Percentiles rank a stretch among this genome's conserved stretches.
These are phyloP conservation scores for Begonia loranthoides DNA, from an alignment of 306 rosid species.

Conservation along the genomic window DNA sequence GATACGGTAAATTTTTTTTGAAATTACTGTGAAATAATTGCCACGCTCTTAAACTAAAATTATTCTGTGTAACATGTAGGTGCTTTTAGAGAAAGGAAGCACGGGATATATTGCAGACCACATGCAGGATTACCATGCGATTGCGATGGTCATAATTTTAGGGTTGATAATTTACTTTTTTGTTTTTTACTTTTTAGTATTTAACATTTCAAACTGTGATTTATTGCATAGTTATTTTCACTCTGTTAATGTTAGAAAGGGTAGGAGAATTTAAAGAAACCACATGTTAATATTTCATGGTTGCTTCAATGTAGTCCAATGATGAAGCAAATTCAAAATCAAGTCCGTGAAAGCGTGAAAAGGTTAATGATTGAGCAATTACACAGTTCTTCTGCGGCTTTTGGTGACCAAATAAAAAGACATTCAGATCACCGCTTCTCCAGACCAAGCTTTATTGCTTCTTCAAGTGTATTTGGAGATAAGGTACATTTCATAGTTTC, in stretches of 20 bases:
- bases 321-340: constrained; percentile 47
- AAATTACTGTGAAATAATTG: no score
- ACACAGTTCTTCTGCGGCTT: constrained; percentile 30
- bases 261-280: background rate
- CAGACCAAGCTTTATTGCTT: constrained; percentile 65
- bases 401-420: constrained; percentile 19
- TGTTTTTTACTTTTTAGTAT: no score
- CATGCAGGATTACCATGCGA: constrained; percentile 75
- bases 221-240: constrained; percentile 1
- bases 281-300: background rate
- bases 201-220: background rate
- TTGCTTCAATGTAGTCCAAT: constrained; percentile 47
- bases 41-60: background rate
- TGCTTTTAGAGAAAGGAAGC: constrained; percentile 52
- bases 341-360: constrained; percentile 50
- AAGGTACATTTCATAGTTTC: constrained; percentile 31
- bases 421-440: constrained; percentile 21
- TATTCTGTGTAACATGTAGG: constrained; percentile 23
- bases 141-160: constrained; percentile 72
- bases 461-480: constrained; percentile 77
- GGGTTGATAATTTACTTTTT: constrained; percentile 40
- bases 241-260: background rate
- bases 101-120: constrained; percentile 29
- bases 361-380: constrained; percentile 58
- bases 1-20: constrained; percentile 42